Base-by-base conservation (phyloP, 805 yeast species). In the Metschnikowia cerradonensis region DNA sequence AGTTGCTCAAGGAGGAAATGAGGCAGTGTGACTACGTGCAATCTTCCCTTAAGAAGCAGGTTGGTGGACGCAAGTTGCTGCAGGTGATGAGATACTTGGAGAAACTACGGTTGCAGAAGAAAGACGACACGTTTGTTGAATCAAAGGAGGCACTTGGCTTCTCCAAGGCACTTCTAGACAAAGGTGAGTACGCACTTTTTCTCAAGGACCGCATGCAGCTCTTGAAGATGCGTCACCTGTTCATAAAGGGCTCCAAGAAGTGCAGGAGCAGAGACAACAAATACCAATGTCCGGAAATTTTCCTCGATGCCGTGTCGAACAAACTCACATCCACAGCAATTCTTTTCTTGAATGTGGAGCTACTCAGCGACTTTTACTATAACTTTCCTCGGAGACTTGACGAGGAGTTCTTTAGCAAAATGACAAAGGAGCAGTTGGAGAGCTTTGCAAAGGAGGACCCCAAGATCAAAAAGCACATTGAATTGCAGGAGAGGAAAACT, bases 331-430 rank as follows among this genome's bases (percentile, higher is more conserved):
- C 92, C 11, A 94, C 99, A 0, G 94, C 99, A 0, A 94, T 94
- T 3, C 69, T 94, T 54, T 94, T 94, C 61, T 72, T 94, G 64
- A 94, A 94, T 64, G 98, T 95, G 50, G 99, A 94, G 68, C 73
- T 94, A 50, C 73, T 94, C 55, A 87, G 96, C 58, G 99, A 95
- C 68, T 94, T 94, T 64, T 95, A 92, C 65, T 94, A 95, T 67
- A 90, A 90, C 60, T 92, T 94, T 68, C 98, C 99, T 2, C 79
- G 98, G 52, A 97, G 90, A 67, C 76, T 94, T 54, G 99, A 94
- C 66, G 75, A 76, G 47, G 82, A 83, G 56, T 78, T 94, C 50
- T 83, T 84, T 45, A 74, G 76, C 53, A 76, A 77, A 39, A 72
- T 94, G 61, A 73, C 81, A 7, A 77, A 78, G 46, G 95, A 89